These are phyloP conservation scores for Nicotiana obtusifolia DNA, from an alignment of 257 asterid genomes.

Conservation along the genomic window DNA sequence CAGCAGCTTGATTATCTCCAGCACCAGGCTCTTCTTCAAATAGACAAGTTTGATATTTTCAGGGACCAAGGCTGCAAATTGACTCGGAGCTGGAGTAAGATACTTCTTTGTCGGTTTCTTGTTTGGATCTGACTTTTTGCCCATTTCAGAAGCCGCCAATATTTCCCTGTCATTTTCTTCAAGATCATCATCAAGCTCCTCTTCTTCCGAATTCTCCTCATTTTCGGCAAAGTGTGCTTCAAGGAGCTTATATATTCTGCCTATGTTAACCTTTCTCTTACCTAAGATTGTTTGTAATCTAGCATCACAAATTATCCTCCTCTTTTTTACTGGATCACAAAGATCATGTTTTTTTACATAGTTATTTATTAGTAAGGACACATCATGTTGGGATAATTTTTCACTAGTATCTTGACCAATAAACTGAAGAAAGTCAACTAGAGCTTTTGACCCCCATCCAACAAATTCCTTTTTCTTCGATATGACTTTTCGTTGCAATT, in stretches of 20 bases:
- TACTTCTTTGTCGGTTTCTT: too few species aligned
- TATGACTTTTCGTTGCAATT: conserved; percentile 16
- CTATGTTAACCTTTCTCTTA: conserved; percentile 29
- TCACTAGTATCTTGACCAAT: conserved; percentile 48
- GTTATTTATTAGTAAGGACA: conserved; percentile 36
- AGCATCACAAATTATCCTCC: conserved; percentile 49
- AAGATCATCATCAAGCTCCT: conserved; percentile 27
- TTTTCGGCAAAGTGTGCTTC: conserved; percentile 58
- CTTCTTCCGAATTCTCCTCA: conserved; percentile 45
- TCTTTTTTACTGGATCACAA: conserved; percentile 40
- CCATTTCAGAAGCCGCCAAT: not conserved
- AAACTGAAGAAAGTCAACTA: conserved; percentile 51
- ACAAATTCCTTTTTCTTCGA: conserved; percentile 41
- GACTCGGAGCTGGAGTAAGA: conserved; percentile 19
- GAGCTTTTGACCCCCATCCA: conserved; percentile 81
- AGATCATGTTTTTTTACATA: conserved; percentile 51
- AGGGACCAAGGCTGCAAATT: conserved; percentile 47
- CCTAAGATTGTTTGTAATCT: conserved; percentile 42
- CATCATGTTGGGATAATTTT: conserved; percentile 47
- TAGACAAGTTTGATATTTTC: conserved; percentile 74
- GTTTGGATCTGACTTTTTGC: conserved; percentile 8
- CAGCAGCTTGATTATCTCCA: conserved; percentile 46
- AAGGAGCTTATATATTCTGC: conserved; percentile 42
- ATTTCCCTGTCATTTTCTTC: conserved; percentile 19
- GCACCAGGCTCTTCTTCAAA: conserved; percentile 59